phyloP scores from a whole-genome alignment of 164 flowering plant genomes.

The Tetracentron sinense region DNA sequence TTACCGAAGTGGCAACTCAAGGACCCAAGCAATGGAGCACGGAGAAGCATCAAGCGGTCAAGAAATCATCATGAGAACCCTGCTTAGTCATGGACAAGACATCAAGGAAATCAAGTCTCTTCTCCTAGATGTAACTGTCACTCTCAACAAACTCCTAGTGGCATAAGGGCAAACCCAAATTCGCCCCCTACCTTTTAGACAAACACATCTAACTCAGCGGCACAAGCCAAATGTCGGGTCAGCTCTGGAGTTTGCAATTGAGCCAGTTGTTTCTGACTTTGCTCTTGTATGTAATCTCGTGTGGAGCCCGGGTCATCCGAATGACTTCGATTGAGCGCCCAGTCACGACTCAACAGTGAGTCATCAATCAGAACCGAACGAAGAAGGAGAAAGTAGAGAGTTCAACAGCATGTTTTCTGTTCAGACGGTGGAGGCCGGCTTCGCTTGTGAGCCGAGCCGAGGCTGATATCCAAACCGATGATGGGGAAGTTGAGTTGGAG shows the following conservation, averaged over 20 bases:
- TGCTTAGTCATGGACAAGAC: no score
- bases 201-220: no score
- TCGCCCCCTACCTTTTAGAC: no score
- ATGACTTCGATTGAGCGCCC: constrained; percentile 36
- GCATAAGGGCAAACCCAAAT: no score
- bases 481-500: constrained; percentile 38
- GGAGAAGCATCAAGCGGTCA: no score
- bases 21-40: no score
- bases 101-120: no score
- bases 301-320: constrained; percentile 17
- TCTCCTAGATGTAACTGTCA: no score
- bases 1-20: no score
- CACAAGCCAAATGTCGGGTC: constrained; percentile 14
- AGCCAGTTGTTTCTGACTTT: neutral
- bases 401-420: constrained; percentile 46
- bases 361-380: constrained; percentile 45
- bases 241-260: neutral
- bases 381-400: constrained; percentile 43
- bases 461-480: constrained; percentile 17
- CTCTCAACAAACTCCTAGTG: no score
- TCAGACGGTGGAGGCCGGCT: constrained; percentile 48
- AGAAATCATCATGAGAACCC: no score
- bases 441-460: constrained; percentile 31
- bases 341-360: constrained; percentile 73
- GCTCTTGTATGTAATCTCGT: neutral